Conservation (phyloP, 2,329 filamentous ascomycete genomes). For the Talaromyces amestolkiae region DNA sequence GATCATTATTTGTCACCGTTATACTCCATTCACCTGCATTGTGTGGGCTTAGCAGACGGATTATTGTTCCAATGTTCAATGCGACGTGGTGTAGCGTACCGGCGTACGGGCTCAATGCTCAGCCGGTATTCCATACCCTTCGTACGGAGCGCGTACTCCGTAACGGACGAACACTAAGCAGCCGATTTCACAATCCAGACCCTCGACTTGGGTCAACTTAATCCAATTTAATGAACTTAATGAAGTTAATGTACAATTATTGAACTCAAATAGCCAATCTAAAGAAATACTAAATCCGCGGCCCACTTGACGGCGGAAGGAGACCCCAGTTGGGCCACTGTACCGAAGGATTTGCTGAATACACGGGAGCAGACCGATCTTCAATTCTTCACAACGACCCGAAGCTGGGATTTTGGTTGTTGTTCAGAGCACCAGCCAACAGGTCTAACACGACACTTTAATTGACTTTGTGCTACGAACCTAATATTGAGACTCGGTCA, state of each 20-base stretch:
- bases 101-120: background rate
- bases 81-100: background rate
- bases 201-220: background rate
- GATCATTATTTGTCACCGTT: background rate
- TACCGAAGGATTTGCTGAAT: background rate
- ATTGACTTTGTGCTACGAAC: background rate
- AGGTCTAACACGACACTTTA: background rate
- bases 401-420: background rate
- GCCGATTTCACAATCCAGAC: background rate
- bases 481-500: background rate
- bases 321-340: background rate
- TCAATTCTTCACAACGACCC: background rate
- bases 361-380: background rate
- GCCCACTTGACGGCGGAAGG: background rate
- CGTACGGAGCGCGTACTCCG: background rate
- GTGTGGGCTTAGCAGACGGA: background rate
- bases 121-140: background rate
- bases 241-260: conserved; percentile 8
- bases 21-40: background rate
- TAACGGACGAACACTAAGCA: background rate
- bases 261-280: background rate
- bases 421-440: background rate
- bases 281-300: background rate
- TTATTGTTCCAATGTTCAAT: background rate
- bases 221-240: background rate